phyloP scores from a whole-genome alignment of 2,329 filamentous ascomycete species.

The Colletotrichum sp. region DNA sequence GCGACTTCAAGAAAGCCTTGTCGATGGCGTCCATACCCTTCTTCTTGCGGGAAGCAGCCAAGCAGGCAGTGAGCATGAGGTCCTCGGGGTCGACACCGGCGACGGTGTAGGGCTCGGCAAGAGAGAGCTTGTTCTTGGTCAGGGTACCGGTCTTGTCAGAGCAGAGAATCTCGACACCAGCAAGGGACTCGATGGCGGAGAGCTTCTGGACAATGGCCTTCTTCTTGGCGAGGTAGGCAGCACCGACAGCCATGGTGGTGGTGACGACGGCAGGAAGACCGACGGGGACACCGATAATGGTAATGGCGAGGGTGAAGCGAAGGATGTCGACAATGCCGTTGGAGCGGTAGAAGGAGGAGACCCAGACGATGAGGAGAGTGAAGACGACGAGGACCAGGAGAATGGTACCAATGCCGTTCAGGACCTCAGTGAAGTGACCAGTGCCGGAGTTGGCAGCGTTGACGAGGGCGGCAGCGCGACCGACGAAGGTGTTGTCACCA shows the following conservation, averaged over 20 bases:
- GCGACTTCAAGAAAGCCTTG: conserved; percentile 90
- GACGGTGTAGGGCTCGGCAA: conserved; percentile 84
- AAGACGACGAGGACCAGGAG: conserved; percentile 81
- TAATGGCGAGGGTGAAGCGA: conserved; percentile 85
- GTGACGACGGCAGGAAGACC: conserved; percentile 93
- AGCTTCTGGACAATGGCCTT: conserved; percentile 94
- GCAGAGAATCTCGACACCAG: conserved; percentile 92
- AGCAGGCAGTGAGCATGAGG: conserved; percentile 89
- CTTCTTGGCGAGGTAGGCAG: conserved; percentile 89
- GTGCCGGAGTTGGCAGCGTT: conserved; percentile 74
- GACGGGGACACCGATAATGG: conserved; percentile 90
- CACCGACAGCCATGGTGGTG: conserved; percentile 93
- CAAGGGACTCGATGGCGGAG: conserved; percentile 88
- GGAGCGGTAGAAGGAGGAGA: conserved; percentile 86
- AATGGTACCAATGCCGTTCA: conserved; percentile 85
- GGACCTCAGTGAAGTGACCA: conserved; percentile 90
- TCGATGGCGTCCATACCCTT: conserved; percentile 95
- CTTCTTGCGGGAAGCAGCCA: conserved; percentile 91
- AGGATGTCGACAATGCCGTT: conserved; percentile 81
- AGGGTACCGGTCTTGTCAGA: conserved; percentile 94
- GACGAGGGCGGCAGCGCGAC: conserved; percentile 85
- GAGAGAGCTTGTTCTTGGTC: conserved; percentile 92
- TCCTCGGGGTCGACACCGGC: conserved; percentile 84
- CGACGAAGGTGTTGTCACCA: conserved; percentile 90
- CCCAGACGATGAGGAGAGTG: conserved; percentile 83